Base-by-base conservation (phyloP, 257 asterid species). In the Penstemon barbatus region DNA sequence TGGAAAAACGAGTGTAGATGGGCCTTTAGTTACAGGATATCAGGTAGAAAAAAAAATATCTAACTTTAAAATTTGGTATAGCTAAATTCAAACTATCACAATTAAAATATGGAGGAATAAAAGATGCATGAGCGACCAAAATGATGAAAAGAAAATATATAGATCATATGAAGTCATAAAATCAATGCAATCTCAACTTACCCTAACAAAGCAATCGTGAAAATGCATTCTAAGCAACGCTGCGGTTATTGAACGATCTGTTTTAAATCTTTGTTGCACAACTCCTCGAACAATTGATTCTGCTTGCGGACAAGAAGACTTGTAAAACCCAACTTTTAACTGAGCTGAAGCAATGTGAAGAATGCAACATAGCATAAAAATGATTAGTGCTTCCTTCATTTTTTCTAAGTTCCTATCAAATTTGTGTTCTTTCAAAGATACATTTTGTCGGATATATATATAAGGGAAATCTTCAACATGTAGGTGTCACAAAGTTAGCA, bases 211-310 rank as follows among this genome's bases (percentile, higher is more conserved):
- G 78, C 97, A 91, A 73, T 91, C 96, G 36, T 91, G 97, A 18
- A 91, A 91, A 74, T 91, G 88, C 91, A 91, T 76, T 38, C 97
- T 79, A 62, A 91, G 96, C 81, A 91, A 77, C 7, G 95, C 95
- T 11, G 93, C 85, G 0, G 97, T 81, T 6, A 84, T 82, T 8
- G 95, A 83, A 49, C 71, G 86, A 66, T 89, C 93, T 5, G 25
- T 19, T 37, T n/a, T 67, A 25, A 91, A 91, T 2, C 79, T 63
- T 11, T 57, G 78, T 8, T 71, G 77, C 59, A 91, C 95, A 5
- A 77, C 72, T 72, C 73, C 72, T 71, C 63, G 86, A 57, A 91
- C 54, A 8, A 89, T 74, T 0, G 77, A 15, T 71, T 89, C 96
- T 0, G 93, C 96, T 43, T 7, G 59, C 0, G 90, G 84, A 42